Evolutionary conservation across 2,329 filamentous ascomycete genomes (phyloP).

Genomic region (Fusarium sp.): DNA sequence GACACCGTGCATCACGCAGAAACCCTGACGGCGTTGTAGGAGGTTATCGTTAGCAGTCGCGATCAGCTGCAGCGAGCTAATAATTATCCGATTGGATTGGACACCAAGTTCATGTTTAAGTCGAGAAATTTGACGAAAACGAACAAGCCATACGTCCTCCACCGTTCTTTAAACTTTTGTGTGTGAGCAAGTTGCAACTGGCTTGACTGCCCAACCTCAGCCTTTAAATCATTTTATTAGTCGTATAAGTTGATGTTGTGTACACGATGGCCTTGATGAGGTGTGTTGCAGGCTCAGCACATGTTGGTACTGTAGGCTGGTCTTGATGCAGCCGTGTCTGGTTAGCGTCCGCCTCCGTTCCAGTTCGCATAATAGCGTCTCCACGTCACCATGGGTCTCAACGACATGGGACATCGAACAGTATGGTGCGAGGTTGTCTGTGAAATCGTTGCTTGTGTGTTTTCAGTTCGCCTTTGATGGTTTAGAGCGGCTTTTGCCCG

Average conservation of each 20-base stretch:
- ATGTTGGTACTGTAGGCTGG: background rate
- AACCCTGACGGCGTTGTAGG: background rate
- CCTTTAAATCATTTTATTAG: background rate
- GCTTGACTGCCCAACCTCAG: background rate
- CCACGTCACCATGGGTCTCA: slow-evolving; percentile 1
- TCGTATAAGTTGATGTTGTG: slow-evolving; percentile 2
- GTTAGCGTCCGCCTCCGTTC: slow-evolving; percentile 15
- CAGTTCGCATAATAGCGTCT: slow-evolving; percentile 9
- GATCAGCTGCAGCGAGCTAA: background rate
- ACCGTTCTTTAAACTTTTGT: background rate
- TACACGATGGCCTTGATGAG: background rate
- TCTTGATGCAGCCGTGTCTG: slow-evolving; percentile 2
- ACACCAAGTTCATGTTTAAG: background rate
- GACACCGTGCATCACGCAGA: background rate
- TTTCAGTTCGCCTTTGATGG: slow-evolving; percentile 8
- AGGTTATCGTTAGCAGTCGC: background rate
- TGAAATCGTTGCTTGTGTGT: background rate
- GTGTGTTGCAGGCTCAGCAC: background rate
- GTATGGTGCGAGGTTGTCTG: background rate
- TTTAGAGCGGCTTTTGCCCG: slow-evolving; percentile 58
- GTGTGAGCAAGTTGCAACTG: background rate
- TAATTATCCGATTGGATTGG: background rate
- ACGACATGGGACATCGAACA: background rate
- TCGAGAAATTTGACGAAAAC: background rate
- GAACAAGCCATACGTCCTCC: background rate